Conservation (phyloP, 768 basidiomycete genomes). For the Tricholoma flavovirens region DNA sequence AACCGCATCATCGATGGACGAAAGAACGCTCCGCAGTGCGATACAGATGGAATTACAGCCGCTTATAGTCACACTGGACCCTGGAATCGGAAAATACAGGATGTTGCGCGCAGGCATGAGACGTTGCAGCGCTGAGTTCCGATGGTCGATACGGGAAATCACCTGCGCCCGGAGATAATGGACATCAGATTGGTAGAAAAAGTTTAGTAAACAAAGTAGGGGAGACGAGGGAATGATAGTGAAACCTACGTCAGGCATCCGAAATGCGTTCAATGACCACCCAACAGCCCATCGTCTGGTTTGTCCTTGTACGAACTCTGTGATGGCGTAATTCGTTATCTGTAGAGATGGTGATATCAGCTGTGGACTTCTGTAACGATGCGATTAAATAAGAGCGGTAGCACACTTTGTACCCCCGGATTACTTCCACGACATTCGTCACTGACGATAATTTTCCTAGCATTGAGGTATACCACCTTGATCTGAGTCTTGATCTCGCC, state of each 20-base stretch:
- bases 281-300: slow-evolving; percentile 91
- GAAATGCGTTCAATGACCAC: slow-evolving; percentile 68
- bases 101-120: slow-evolving; percentile 57
- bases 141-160: slow-evolving; percentile 29
- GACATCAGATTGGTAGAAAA: too few relatives aligned
- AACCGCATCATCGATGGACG: slow-evolving; percentile 1
- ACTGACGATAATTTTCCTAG: slow-evolving; percentile 84
- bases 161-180: slow-evolving; percentile 14
- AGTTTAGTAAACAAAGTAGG: too few relatives aligned
- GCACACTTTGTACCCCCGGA: slow-evolving; percentile 38
- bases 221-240: neutral
- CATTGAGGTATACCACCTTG: slow-evolving; percentile 91
- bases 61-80: slow-evolving; percentile 4
- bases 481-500: neutral
- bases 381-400: neutral
- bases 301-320: slow-evolving; percentile 79
- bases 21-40: slow-evolving; percentile 21
- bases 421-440: slow-evolving; percentile 45
- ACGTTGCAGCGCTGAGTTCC: slow-evolving; percentile 39
- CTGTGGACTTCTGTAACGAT: too few relatives aligned
- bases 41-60: slow-evolving; percentile 18
- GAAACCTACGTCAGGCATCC: slow-evolving; percentile 70
- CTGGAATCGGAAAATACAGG: slow-evolving; percentile 34
- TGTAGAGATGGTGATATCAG: slow-evolving; percentile 22
- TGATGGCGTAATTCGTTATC: slow-evolving; percentile 85